Conservation (phyloP, 208 protist species). For the Leishmania gerbilli region DNA sequence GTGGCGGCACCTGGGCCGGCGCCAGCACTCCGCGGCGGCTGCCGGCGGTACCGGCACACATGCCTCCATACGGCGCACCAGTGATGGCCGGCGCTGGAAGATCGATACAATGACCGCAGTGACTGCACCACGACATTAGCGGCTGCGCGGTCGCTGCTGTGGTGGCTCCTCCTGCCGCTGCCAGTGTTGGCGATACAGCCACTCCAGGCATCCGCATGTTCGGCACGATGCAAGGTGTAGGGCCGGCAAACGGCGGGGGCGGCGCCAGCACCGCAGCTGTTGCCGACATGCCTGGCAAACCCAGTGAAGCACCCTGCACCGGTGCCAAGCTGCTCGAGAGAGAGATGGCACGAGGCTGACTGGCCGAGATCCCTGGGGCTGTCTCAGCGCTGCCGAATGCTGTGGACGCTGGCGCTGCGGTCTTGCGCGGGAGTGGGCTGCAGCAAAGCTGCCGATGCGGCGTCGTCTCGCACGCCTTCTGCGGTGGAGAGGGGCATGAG, state of each 20-base stretch:
- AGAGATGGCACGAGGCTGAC: not conserved
- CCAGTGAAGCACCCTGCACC: not conserved
- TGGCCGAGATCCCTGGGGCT: not conserved
- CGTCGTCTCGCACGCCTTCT: not conserved
- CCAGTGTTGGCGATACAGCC: not conserved
- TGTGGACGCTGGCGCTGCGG: not conserved
- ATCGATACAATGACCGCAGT: slow-evolving; percentile 8
- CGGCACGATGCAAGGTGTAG: not conserved
- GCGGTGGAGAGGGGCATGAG: not conserved
- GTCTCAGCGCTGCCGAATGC: not conserved
- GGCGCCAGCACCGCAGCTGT: not conserved
- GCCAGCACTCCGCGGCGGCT: not conserved
- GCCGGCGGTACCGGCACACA: not conserved
- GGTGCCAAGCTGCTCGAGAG: not conserved
- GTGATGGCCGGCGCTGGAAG: not conserved
- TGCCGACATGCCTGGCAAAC: not conserved
- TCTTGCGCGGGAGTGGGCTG: not conserved
- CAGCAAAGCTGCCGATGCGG: not conserved
- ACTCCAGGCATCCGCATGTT: not conserved
- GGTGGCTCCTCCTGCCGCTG: not conserved
- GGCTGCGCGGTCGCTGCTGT: not conserved
- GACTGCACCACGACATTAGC: not conserved
- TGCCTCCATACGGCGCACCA: not conserved
- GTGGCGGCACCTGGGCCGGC: not conserved
- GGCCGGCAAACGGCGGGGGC: not conserved